Percentiles rank a stretch among this genome's conserved stretches.
phyloP scores from a whole-genome alignment of 2,329 filamentous ascomycete species.

The Neonectria neomacrospora region DNA sequence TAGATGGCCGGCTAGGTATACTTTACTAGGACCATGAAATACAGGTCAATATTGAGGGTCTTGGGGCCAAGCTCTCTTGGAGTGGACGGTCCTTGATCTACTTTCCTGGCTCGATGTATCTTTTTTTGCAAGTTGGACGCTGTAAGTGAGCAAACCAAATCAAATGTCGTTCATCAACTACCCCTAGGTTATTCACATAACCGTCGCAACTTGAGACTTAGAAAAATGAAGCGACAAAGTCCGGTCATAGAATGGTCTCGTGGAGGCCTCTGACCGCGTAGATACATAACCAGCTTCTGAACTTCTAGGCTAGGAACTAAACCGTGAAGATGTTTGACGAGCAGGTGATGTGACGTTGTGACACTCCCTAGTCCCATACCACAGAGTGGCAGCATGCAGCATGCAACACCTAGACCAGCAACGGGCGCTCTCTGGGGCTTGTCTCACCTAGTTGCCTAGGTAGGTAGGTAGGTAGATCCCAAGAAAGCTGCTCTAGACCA shows the following conservation, averaged over 20 bases:
- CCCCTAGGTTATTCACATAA: neutral
- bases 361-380: neutral
- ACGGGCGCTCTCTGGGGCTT: neutral
- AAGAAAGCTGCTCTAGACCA: neutral
- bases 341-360: neutral
- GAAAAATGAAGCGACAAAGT: neutral
- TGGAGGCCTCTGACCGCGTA: neutral
- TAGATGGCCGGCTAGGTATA: neutral
- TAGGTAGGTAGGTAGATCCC: neutral
- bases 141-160: neutral
- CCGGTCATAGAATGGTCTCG: neutral
- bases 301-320: neutral
- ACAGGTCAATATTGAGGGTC: neutral
- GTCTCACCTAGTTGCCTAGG: neutral
- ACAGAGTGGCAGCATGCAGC: neutral
- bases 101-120: neutral
- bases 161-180: neutral
- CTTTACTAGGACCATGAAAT: neutral
- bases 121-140: neutral
- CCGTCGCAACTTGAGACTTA: neutral
- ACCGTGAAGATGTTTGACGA: neutral
- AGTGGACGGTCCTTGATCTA: neutral
- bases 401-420: neutral
- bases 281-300: neutral
- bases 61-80: neutral